Evolutionary conservation across 768 basidiomycete species (phyloP).

Genomic region (Kwoniella bestiolae): DNA sequence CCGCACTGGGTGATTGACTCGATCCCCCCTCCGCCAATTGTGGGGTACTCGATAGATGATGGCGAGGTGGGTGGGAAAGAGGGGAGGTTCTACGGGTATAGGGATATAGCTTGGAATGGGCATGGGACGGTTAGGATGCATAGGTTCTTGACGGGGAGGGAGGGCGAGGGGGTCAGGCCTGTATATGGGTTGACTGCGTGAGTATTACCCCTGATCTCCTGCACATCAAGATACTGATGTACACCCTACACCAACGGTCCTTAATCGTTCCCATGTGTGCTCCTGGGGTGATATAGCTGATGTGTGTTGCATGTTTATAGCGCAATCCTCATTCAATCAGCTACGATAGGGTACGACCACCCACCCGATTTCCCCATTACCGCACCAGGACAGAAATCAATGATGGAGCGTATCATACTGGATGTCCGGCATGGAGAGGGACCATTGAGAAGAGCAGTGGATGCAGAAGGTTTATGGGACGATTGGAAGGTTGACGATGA

Average conservation of each 20-base stretch:
- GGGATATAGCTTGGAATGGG: constrained; percentile 62
- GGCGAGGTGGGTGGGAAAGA: constrained; percentile 34
- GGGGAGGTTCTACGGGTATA: constrained; percentile 54
- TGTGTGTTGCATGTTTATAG: constrained; percentile 57
- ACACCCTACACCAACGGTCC: too few relatives aligned
- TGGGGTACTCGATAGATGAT: constrained; percentile 5
- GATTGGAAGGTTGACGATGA: constrained; percentile 32
- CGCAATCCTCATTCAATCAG: constrained; percentile 64
- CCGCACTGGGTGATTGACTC: constrained; percentile 18
- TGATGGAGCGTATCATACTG: constrained; percentile 60
- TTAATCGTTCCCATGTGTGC: too few relatives aligned
- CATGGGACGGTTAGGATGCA: constrained; percentile 67
- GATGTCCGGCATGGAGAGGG: constrained; percentile 55
- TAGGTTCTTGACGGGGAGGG: constrained; percentile 81
- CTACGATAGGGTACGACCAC: constrained; percentile 62
- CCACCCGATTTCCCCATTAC: constrained; percentile 61
- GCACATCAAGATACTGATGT: constrained; percentile 4
- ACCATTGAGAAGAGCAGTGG: constrained; percentile 31
- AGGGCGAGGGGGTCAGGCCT: constrained; percentile 83
- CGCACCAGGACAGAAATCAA: constrained; percentile 61
- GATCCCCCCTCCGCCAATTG: constrained; percentile 31
- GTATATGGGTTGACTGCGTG: constrained; percentile 86
- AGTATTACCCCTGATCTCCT: constrained; percentile 49
- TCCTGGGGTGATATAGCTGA: too few relatives aligned
- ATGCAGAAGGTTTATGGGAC: constrained; percentile 37